Evolutionary conservation across 495 filamentous ascomycete species (phyloP), one percentile per base, ranked within the genome.

Genomic region (Talaromyces borbonicus): DNA sequence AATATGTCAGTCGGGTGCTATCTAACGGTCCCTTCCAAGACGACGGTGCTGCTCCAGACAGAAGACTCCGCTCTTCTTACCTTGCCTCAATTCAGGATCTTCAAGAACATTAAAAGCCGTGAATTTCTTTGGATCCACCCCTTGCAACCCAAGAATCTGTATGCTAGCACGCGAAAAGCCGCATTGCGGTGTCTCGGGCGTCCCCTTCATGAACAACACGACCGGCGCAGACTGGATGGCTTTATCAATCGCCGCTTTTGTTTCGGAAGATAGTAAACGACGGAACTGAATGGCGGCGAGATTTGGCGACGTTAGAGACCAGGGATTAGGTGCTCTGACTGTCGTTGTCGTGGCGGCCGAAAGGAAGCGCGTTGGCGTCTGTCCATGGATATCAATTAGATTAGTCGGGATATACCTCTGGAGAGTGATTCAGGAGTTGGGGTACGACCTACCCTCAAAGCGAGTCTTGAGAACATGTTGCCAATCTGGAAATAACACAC

Each of bases 171-270:
- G 77, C 42, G 92, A 98, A 71, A 96, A 98, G 30, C 92, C 92
- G 63, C 92, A 98, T 60, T 98, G 90, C n/a, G 92, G 92, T 18
- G 77, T 87, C 64, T 96, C 92, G 31, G 92, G 92, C 2, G 92
- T 96, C 42, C 92, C 90, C 67, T 97, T 97, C 90, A 97, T 97
- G 71, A 97, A 98, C 20, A 98, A 75, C 12, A 98, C 92, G 0
- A 98, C 90, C 3, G 90, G 90, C 8, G 87, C 81, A 1, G 87
- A 85, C 19, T 60, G 67, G 15, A 97, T 78, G 7, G 89, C 90
- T 60, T 88, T 84, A 56, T 96, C 85, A 51, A 98, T 96, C 3
- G 89, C 87, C 22, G 75, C 61, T 47, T 68, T 74, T 16, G 83
- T 89, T 51, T 87, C 78, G 23, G 79, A 71, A 9, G 92, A 95